Conservation (phyloP, 2,329 filamentous ascomycete genomes). For the Colletotrichum musae region DNA sequence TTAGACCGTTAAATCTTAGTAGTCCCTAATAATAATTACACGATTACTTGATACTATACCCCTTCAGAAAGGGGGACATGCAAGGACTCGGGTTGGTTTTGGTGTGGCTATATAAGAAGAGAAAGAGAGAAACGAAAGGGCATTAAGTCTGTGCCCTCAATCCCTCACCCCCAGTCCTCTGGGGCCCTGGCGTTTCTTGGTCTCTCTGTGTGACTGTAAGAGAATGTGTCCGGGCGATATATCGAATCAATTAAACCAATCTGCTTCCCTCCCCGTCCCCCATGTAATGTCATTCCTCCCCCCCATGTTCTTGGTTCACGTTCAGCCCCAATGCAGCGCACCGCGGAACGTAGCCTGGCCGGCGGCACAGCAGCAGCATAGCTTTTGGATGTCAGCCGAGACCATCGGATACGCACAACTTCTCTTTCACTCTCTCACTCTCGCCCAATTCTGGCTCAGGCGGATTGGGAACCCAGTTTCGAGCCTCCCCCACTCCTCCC, state of each 20-base stretch:
- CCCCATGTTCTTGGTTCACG: neutral
- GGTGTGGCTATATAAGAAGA: slow-evolving; percentile 23
- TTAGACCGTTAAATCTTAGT: too few species aligned
- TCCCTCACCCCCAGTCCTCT: neutral
- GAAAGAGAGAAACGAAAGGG: neutral
- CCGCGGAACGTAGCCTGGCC: slow-evolving; percentile 4
- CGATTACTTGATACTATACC: too few species aligned
- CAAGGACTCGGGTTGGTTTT: neutral
- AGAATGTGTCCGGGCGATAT: slow-evolving; percentile 2
- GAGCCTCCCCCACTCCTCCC: too few species aligned
- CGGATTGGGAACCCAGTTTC: slow-evolving; percentile 5
- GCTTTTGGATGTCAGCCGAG: neutral
- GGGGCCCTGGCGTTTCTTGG: neutral
- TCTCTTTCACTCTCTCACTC: too few species aligned
- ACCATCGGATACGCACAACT: neutral
- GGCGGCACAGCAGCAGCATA: slow-evolving; percentile 17
- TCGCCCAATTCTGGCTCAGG: neutral
- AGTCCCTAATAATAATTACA: too few species aligned
- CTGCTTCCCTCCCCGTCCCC: too few species aligned
- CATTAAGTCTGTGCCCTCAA: slow-evolving; percentile 19
- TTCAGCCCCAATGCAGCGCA: slow-evolving; percentile 11
- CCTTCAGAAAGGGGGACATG: too few species aligned
- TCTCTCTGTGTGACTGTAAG: neutral
- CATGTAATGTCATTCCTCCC: too few species aligned
- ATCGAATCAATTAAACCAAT: slow-evolving; percentile 16